These are phyloP conservation scores for Trichodelitschia bisporula DNA, from an alignment of 495 filamentous ascomycete genomes.

Conservation along the genomic window DNA sequence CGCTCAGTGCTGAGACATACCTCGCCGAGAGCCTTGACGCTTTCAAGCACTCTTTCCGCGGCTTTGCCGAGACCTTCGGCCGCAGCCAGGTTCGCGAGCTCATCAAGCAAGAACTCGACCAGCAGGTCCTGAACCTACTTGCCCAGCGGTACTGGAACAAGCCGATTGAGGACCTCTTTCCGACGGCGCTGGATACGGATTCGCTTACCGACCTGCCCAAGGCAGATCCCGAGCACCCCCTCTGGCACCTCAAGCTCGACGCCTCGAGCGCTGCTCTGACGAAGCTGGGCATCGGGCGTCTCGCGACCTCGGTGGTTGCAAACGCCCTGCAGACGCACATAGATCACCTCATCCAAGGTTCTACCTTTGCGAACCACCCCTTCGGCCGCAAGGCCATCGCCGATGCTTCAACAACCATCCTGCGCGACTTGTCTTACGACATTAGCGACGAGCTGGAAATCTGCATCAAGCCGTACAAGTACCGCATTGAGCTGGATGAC, in stretches of 20 bases:
- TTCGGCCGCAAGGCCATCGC: constrained; percentile 78
- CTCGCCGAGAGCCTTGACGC: constrained; percentile 81
- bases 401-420: constrained; percentile 62
- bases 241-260: constrained; percentile 89
- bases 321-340: constrained; percentile 68
- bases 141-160: constrained; percentile 95
- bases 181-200: constrained; percentile 38
- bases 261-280: constrained; percentile 74
- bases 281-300: constrained; percentile 73
- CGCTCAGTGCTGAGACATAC: constrained; percentile 85
- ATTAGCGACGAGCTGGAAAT: constrained; percentile 98
- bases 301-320: constrained; percentile 78
- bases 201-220: constrained; percentile 55
- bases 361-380: constrained; percentile 71
- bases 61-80: constrained; percentile 72
- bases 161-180: constrained; percentile 52
- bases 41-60: constrained; percentile 96
- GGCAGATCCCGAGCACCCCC: constrained; percentile 55
- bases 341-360: constrained; percentile 48
- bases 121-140: constrained; percentile 85
- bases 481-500: constrained; percentile 80
- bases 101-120: constrained; percentile 78
- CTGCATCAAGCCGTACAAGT: constrained; percentile 98
- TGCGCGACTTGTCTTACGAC: constrained; percentile 87
- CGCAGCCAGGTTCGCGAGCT: constrained; percentile 70